These are phyloP conservation scores for Talaromyces thailandensis DNA, from an alignment of 495 filamentous ascomycete genomes.

Conservation along the genomic window DNA sequence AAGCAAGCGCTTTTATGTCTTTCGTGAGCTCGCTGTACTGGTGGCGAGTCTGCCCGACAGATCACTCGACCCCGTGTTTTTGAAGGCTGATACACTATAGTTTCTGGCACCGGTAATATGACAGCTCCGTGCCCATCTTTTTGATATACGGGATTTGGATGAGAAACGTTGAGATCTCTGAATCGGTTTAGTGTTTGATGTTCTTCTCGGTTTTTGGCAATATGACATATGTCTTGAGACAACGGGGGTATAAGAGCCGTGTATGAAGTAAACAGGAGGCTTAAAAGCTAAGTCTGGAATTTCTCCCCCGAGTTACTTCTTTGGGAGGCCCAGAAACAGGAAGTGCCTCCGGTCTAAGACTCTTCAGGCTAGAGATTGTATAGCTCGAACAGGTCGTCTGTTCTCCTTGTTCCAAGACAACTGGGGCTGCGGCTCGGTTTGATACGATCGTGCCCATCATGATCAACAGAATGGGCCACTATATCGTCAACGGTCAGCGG, in stretches of 20 bases:
- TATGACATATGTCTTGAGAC: background rate
- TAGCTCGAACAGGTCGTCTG: background rate
- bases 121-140: background rate
- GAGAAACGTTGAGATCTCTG: background rate
- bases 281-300: background rate
- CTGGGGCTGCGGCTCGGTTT: background rate
- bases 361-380: background rate
- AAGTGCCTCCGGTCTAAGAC: background rate
- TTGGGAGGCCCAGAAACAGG: background rate
- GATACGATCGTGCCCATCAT: background rate
- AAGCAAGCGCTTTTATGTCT: conserved; percentile 4
- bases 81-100: conserved; percentile 1
- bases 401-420: background rate
- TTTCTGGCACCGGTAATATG: background rate
- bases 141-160: background rate
- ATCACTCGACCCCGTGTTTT: background rate
- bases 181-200: background rate
- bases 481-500: background rate
- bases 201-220: background rate
- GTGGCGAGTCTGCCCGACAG: background rate
- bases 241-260: background rate
- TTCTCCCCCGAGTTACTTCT: background rate
- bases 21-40: background rate
- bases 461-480: background rate
- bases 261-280: background rate